A percentile compares a stretch with the other conserved stretches of the same genome.
phyloP scores from a whole-genome alignment of 2,329 filamentous ascomycete genomes.

The Diaporthe australafricana region DNA sequence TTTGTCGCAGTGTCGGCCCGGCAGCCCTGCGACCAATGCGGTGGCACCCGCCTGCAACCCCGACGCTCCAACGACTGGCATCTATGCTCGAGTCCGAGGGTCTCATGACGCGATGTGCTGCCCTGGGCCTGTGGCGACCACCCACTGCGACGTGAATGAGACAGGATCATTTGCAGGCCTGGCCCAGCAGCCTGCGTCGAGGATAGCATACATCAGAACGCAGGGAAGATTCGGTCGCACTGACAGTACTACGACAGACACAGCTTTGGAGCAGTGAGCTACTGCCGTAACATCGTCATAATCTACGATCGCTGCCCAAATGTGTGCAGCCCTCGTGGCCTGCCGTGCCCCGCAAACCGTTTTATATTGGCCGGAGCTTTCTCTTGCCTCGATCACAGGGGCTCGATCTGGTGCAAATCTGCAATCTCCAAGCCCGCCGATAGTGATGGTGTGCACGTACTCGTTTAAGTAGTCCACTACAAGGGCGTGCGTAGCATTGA shows the following conservation, averaged over 20 bases:
- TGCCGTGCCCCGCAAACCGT: conserved; percentile 16
- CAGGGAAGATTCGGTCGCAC: neutral
- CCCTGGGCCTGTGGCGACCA: neutral
- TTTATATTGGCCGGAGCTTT: conserved; percentile 23
- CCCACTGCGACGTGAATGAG: neutral
- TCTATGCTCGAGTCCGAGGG: conserved; percentile 8
- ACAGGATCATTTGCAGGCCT: neutral
- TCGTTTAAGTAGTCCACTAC: neutral
- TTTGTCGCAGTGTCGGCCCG: conserved; percentile 26
- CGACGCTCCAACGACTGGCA: conserved; percentile 4
- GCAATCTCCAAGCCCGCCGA: neutral
- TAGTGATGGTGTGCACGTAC: conserved; percentile 21
- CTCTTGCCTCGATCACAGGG: conserved; percentile 12
- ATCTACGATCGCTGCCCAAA: conserved; percentile 4
- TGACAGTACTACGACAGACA: neutral
- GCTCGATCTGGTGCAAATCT: conserved; percentile 1
- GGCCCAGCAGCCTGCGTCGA: neutral
- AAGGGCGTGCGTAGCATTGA: neutral
- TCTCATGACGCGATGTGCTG: conserved; percentile 19
- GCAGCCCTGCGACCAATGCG: conserved; percentile 16
- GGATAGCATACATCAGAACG: conserved; percentile 1
- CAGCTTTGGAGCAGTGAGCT: neutral
- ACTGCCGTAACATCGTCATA: neutral
- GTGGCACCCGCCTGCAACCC: conserved; percentile 17
- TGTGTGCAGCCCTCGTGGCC: conserved; percentile 23